phyloP scores from a whole-genome alignment of 306 rosid genomes.

The Heteromeles arbutifolia region DNA sequence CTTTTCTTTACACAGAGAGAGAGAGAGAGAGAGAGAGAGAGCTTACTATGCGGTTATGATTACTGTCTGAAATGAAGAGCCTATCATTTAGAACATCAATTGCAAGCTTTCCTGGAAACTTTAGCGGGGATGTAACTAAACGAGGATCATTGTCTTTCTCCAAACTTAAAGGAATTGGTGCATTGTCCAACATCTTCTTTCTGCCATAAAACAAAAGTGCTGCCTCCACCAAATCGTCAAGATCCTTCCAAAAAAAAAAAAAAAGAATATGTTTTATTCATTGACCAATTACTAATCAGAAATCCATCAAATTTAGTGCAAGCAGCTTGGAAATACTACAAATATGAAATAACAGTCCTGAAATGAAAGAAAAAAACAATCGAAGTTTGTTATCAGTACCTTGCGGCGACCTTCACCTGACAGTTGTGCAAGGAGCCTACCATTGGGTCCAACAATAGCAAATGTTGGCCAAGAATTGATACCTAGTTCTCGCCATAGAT shows the following conservation, averaged over 20 bases:
- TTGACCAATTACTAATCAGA: not conserved
- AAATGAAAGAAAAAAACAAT: too few relatives aligned
- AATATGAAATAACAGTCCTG: too few relatives aligned
- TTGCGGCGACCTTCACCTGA: constrained; percentile 89
- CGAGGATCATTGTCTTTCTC: constrained; percentile 94
- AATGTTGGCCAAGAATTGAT: constrained; percentile 96
- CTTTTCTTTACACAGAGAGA: not conserved
- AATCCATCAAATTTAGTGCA: not conserved
- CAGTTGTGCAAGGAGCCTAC: constrained; percentile 84
- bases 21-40: constrained; percentile 13
- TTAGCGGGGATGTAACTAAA: constrained; percentile 68
- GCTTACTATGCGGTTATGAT: constrained; percentile 86
- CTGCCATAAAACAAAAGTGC: constrained; percentile 79
- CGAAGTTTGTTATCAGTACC: constrained; percentile 35
- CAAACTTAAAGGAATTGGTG: constrained; percentile 57
- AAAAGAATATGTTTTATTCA: not conserved
- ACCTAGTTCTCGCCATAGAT: constrained; percentile 84
- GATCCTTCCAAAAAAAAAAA: constrained; percentile 52
- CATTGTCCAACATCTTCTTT: constrained; percentile 58
- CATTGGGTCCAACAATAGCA: constrained; percentile 75
- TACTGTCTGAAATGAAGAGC: constrained; percentile 97
- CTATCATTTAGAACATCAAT: constrained; percentile 76
- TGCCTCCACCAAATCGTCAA: constrained; percentile 88
- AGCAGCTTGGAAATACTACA: not conserved
- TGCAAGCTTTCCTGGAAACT: constrained; percentile 97